A percentile compares a stretch with the other conserved stretches of the same genome.
Conservation (phyloP, 1,284 basidiomycete species). For the Tilletiopsis washingtonensis region DNA sequence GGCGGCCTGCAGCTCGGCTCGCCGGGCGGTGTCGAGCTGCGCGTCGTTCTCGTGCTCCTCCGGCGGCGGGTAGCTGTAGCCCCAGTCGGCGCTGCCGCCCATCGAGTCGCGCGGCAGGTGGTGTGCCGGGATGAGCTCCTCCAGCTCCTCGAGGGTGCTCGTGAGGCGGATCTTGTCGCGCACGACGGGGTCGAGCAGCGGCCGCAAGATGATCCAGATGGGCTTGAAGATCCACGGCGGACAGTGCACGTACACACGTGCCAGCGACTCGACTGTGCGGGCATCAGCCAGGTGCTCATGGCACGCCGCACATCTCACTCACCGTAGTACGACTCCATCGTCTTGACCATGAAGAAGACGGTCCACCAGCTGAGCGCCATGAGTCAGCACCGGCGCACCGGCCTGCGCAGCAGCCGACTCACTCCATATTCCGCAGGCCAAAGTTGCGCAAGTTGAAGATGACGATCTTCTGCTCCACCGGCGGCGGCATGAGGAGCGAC, state of each 20-base stretch:
- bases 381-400: too few species aligned
- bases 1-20: constrained; percentile 11
- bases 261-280: constrained; percentile 20
- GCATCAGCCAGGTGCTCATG: too few species aligned
- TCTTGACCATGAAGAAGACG: constrained; percentile 44
- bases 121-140: constrained; percentile 23
- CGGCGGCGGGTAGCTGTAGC: constrained; percentile 6
- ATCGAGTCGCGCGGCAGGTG: constrained; percentile 24
- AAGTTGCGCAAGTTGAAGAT: constrained; percentile 44
- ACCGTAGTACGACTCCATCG: constrained; percentile 38
- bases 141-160: constrained; percentile 27
- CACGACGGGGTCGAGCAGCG: constrained; percentile 38
- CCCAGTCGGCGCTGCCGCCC: constrained; percentile 28
- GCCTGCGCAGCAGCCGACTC: too few species aligned
- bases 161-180: constrained; percentile 39
- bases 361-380: constrained; percentile 11
- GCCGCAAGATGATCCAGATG: constrained; percentile 38
- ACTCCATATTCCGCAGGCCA: constrained; percentile 42
- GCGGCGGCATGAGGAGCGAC: constrained; percentile 33
- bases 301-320: too few species aligned
- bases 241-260: constrained; percentile 37
- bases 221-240: constrained; percentile 44
- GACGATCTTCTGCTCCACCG: constrained; percentile 37
- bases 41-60: constrained; percentile 27
- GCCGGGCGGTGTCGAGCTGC: constrained; percentile 15